These are phyloP conservation scores for Polytrichum commune DNA, from an alignment of 225 moss, liverwort and hornwort genomes.

Conservation along the genomic window DNA sequence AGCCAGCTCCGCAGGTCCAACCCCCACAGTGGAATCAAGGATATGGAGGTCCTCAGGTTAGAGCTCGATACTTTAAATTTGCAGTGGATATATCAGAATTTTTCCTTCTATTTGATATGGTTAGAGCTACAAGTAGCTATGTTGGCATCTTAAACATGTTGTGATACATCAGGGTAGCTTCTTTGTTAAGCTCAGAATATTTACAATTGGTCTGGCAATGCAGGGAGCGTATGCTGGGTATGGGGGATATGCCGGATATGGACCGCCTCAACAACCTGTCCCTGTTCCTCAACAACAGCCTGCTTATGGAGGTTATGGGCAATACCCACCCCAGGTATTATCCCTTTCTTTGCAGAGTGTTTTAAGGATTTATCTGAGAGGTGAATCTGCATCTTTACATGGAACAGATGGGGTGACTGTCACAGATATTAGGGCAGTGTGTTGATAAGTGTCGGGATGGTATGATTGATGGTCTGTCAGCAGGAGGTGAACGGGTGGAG, in stretches of 20 bases:
- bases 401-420: neutral
- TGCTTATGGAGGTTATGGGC: constrained; percentile 72
- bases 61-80: too few relatives aligned
- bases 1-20: constrained; percentile 76
- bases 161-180: too few relatives aligned
- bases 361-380: too few relatives aligned
- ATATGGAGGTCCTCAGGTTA: constrained; percentile 88
- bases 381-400: too few relatives aligned
- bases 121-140: too few relatives aligned
- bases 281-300: constrained; percentile 77
- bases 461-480: constrained; percentile 64
- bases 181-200: too few relatives aligned
- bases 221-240: constrained; percentile 88
- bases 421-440: neutral
- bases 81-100: too few relatives aligned
- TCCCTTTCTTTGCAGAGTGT: neutral
- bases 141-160: too few relatives aligned
- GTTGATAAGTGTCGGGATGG: constrained; percentile 58
- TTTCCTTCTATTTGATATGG: too few relatives aligned
- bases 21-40: constrained; percentile 95
- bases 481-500: constrained; percentile 99
- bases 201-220: neutral
- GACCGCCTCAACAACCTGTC: constrained; percentile 80
- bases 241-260: constrained; percentile 81
- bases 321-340: constrained; percentile 87